A percentile compares a stretch with the other conserved stretches of the same genome.
phyloP scores from a whole-genome alignment of 768 basidiomycete species.

The Polyporus arcularius region DNA sequence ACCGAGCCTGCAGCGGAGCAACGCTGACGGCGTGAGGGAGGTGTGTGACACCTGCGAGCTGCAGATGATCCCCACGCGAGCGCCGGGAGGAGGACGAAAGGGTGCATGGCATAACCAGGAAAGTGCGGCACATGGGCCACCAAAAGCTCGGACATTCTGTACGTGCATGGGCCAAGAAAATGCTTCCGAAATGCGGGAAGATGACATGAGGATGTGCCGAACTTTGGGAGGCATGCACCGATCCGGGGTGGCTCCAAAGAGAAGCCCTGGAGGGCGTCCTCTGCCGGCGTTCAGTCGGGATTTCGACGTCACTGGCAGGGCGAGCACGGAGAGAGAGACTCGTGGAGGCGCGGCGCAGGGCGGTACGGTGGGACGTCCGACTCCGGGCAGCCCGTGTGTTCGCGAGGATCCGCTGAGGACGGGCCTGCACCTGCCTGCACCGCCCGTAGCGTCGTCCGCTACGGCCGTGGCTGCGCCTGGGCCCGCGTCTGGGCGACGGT shows the following conservation, averaged over 20 bases:
- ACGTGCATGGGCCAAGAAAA: neutral
- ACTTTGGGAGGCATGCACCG: neutral
- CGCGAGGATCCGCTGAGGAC: conserved; percentile 14
- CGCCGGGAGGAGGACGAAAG: neutral
- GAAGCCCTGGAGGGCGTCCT: neutral
- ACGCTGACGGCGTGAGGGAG: neutral
- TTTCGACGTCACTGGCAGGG: conserved; percentile 12
- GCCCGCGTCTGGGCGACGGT: neutral
- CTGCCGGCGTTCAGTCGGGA: conserved; percentile 16
- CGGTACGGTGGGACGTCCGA: conserved; percentile 6
- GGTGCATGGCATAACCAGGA: neutral
- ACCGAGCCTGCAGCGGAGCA: neutral
- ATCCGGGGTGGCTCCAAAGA: conserved; percentile 11
- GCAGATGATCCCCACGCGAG: neutral
- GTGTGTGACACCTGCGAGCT: neutral
- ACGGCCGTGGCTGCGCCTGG: neutral
- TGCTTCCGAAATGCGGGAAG: conserved; percentile 3
- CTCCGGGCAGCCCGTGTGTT: neutral
- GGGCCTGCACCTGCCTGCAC: conserved; percentile 16
- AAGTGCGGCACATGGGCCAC: neutral
- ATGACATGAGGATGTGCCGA: conserved; percentile 1
- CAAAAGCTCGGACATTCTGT: neutral
- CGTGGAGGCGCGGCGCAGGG: conserved; percentile 3
- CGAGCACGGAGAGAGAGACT: neutral
- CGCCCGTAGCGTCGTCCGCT: neutral